Evolutionary conservation across 176 grass and related monocot genomes (phyloP).

Genomic region (Lolium perenne): DNA sequence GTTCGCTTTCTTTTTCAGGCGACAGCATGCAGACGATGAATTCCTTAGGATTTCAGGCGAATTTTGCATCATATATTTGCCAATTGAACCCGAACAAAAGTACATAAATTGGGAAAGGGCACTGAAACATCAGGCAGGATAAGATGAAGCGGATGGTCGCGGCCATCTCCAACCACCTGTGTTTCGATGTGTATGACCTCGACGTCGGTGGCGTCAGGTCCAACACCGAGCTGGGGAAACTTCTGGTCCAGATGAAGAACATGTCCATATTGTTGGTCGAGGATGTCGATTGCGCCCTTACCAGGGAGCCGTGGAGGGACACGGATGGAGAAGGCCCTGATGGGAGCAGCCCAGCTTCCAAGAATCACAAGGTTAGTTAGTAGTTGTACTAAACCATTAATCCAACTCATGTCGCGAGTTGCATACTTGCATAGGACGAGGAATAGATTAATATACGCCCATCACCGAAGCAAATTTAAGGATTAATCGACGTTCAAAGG

Average conservation of each 20-base stretch:
- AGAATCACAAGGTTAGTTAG: conserved; percentile 37
- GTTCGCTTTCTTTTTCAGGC: conserved; percentile 27
- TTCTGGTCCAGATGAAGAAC: conserved; percentile 64
- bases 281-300: conserved; percentile 52
- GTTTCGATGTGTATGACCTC: conserved; percentile 63
- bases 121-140: conserved; percentile 10
- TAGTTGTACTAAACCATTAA: not conserved
- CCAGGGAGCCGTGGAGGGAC: conserved; percentile 19
- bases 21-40: not conserved
- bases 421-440: not conserved
- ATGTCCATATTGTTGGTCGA: conserved; percentile 54
- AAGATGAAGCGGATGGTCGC: conserved; percentile 36
- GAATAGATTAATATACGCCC: not conserved
- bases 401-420: not conserved
- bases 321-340: not conserved
- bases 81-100: not conserved
- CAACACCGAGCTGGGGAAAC: conserved; percentile 65
- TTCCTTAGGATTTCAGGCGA: not conserved
- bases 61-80: not conserved
- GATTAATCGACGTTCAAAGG: not conserved
- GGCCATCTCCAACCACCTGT: conserved; percentile 57
- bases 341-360: not conserved
- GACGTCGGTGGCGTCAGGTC: conserved; percentile 51
- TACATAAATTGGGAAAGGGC: not conserved
- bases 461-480: not conserved